Base-by-base conservation (phyloP, 306 rosid genomes). In the Cicer yamashitae region DNA sequence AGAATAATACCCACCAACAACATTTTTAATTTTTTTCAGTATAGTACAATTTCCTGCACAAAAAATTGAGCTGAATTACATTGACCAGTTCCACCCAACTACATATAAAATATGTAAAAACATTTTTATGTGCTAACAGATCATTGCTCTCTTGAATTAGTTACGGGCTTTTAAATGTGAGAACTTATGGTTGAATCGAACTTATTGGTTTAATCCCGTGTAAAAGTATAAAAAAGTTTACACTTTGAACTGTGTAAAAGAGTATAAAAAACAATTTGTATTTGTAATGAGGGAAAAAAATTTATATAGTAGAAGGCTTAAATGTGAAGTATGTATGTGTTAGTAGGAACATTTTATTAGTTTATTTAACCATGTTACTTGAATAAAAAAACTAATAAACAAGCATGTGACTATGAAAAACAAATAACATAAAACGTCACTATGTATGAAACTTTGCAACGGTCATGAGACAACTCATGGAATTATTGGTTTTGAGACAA, bases 401-500 rank as follows among this genome's bases (percentile, higher is more conserved):
- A 39, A 40, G 25, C 56, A 59, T 60, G 77, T 48, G 75, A 40
- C 58, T 61, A 5, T 40, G 71, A 14, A 70, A 61, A 70, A 54
- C 75, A 68, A 59, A 39, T 47, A 62, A 11, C 3, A 71, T 45
- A 77, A 54, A 39, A 57, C 7, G 38, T 18, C 34, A 46, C 46
- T 9, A 18, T 25, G 45, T 12, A 70, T 30, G 56, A 69, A 39
- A 70, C 64, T 60, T n/a, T 60, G 72, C 82, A 71, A 79, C 77
- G 82, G 73, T 71, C 73, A 62, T 14, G 30, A 39, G 45, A 47
- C 17, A 50, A 12, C 45, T 30, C 57, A 58, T 17, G 3, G 34
- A 69, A 70, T 60, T 45, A 78, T 70, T 70, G 57, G 8, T 18
- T 50, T 60, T 65, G 56, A 47, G 40, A 48, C 34, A 8, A 60